Evolutionary conservation across 164 flowering plant genomes (phyloP).

Genomic region (Kalanchoe fedtschenkoi): DNA sequence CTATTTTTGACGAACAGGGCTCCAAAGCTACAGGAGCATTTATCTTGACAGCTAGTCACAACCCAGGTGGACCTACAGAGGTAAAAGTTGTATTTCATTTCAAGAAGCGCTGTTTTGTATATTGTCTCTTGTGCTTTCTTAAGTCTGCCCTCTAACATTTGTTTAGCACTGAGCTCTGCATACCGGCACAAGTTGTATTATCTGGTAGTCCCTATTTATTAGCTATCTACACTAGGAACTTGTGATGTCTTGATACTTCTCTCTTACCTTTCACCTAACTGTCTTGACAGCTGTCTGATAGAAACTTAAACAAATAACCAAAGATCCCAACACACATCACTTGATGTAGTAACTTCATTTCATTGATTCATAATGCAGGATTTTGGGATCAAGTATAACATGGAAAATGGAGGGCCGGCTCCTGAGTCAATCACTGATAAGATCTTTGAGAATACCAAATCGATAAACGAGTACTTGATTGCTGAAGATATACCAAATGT

Average conservation of each 20-base stretch:
- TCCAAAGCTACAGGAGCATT: conserved; percentile 84
- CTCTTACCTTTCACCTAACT: neutral
- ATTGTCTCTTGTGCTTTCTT: neutral
- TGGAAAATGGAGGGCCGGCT: conserved; percentile 99
- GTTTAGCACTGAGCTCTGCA: neutral
- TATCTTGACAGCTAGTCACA: conserved; percentile 97
- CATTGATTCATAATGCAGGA: conserved; percentile 37
- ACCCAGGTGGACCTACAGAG: conserved; percentile 98
- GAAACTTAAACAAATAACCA: neutral
- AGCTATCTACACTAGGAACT: neutral
- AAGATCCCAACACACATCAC: neutral
- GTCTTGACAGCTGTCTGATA: neutral
- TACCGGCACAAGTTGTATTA: neutral
- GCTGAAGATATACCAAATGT: conserved; percentile 87
- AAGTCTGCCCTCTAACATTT: no score
- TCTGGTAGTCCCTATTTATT: neutral
- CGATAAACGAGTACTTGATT: conserved; percentile 74
- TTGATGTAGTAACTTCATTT: neutral
- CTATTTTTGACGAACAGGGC: conserved; percentile 38
- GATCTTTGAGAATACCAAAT: conserved; percentile 77
- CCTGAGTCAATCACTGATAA: conserved; percentile 88
- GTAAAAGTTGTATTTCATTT: conserved; percentile 26
- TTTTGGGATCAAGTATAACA: conserved; percentile 96
- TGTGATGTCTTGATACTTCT: neutral
- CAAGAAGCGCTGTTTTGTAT: neutral